A percentile compares a stretch with the other conserved stretches of the same genome.
phyloP scores from a whole-genome alignment of 1,284 basidiomycete species.

The Gomphus sp. region DNA sequence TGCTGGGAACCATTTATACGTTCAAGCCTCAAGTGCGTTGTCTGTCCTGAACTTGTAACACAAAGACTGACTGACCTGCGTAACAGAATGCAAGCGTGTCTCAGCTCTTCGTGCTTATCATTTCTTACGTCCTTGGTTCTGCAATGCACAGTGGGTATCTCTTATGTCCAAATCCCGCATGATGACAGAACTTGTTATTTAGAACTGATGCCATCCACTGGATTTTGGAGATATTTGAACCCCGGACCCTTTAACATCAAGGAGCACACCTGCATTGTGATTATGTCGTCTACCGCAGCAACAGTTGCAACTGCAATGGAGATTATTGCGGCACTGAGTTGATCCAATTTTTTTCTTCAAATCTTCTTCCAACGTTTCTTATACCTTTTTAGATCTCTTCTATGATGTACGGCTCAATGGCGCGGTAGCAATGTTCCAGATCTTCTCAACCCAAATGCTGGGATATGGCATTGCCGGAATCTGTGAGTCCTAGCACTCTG shows the following conservation, averaged over 20 bases:
- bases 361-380: not conserved
- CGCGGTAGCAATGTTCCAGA: slow-evolving; percentile 44
- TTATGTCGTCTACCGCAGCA: slow-evolving; percentile 60
- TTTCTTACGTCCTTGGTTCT: slow-evolving; percentile 53
- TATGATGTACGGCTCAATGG: slow-evolving; percentile 49
- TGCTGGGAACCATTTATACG: slow-evolving; percentile 49
- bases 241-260: slow-evolving; percentile 54
- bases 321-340: slow-evolving; percentile 53
- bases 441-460: slow-evolving; percentile 53
- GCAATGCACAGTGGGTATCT: slow-evolving; percentile 31
- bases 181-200: not conserved
- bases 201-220: slow-evolving; percentile 34
- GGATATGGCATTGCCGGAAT: slow-evolving; percentile 58
- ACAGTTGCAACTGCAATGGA: slow-evolving; percentile 57
- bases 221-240: slow-evolving; percentile 45
- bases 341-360: slow-evolving; percentile 17
- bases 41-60: not conserved
- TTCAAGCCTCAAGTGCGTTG: slow-evolving; percentile 39
- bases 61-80: not conserved
- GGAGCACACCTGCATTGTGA: slow-evolving; percentile 52
- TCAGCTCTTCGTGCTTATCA: slow-evolving; percentile 44
- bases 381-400: slow-evolving; percentile 31
- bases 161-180: slow-evolving; percentile 19
- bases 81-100: slow-evolving; percentile 46
- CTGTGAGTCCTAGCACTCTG: slow-evolving; percentile 18